Evolutionary conservation across 768 basidiomycete genomes (phyloP).

Genomic region (Termitomyces sp.): DNA sequence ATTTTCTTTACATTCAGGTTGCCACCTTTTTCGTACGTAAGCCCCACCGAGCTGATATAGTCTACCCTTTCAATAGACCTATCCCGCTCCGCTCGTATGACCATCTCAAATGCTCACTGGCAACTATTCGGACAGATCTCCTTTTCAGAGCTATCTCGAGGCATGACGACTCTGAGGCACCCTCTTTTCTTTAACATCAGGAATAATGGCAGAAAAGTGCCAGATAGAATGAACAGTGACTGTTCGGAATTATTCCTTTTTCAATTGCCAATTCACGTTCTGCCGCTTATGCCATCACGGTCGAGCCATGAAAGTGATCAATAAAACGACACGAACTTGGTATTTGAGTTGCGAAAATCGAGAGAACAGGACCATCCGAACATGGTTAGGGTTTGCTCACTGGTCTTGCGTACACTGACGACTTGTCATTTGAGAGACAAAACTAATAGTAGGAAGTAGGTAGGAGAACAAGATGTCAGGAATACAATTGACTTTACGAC

Average conservation of each 20-base stretch:
- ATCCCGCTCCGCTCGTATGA: neutral
- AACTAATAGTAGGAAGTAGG: neutral
- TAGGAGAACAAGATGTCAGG: neutral
- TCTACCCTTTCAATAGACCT: neutral
- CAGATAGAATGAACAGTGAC: no score
- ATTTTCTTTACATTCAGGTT: neutral
- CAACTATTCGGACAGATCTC: neutral
- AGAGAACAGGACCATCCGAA: no score
- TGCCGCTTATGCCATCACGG: neutral
- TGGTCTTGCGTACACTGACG: no score
- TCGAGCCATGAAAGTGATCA: neutral
- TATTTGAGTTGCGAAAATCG: neutral
- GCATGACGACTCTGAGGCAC: neutral
- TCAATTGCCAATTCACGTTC: no score
- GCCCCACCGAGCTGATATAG: no score
- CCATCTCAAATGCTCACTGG: neutral
- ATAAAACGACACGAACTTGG: neutral
- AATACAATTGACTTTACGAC: neutral
- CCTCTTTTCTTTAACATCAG: no score
- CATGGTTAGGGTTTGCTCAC: no score
- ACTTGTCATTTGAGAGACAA: neutral
- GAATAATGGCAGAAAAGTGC: no score
- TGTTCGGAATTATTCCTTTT: no score
- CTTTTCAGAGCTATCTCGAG: neutral
- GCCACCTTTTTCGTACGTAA: no score